Percentiles rank a stretch among this genome's conserved stretches.
phyloP scores from a whole-genome alignment of 208 protist species.

The Jaenimonas drosophilae region DNA sequence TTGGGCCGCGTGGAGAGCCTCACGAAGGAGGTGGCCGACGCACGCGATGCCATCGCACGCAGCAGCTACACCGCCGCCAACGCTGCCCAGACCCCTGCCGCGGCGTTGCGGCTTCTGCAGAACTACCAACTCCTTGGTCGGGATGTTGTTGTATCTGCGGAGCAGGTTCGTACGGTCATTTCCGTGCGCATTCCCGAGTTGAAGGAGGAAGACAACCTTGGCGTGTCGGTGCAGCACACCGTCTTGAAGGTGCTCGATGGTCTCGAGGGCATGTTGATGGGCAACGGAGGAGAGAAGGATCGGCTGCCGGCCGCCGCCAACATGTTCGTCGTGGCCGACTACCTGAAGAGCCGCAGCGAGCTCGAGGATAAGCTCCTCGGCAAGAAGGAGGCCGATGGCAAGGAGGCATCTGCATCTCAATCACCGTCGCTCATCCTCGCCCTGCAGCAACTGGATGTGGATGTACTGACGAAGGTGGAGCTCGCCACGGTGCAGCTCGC shows the following conservation, averaged over 20 bases:
- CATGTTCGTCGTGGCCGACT: constrained; percentile 41
- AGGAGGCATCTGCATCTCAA: constrained; percentile 12
- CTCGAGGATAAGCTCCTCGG: constrained; percentile 70
- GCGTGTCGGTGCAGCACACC: constrained; percentile 65
- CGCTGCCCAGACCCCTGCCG: constrained; percentile 6
- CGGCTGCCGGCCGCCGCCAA: constrained; percentile 9
- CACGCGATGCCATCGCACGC: constrained; percentile 8
- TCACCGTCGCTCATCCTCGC: constrained; percentile 46
- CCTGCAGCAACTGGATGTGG: constrained; percentile 55
- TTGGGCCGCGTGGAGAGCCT: constrained; percentile 21
- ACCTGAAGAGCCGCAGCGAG: constrained; percentile 33
- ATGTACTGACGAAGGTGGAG: constrained; percentile 48
- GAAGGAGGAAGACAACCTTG: constrained; percentile 85
- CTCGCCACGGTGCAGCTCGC: constrained; percentile 36
- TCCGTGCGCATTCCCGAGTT: constrained; percentile 59
- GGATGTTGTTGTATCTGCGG: constrained; percentile 25
- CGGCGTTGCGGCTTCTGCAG: constrained; percentile 21
- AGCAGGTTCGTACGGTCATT: constrained; percentile 63
- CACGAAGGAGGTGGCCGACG: constrained; percentile 8
- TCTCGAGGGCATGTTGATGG: constrained; percentile 26
- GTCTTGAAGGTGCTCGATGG: constrained; percentile 56
- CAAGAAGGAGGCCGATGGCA: constrained; percentile 14
- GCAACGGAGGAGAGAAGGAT: constrained; percentile 29
- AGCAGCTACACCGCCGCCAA: constrained; percentile 8
- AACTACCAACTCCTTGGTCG: constrained; percentile 31